phyloP scores from a whole-genome alignment of 1,284 basidiomycete genomes.

The Leccinum angustisporum region DNA sequence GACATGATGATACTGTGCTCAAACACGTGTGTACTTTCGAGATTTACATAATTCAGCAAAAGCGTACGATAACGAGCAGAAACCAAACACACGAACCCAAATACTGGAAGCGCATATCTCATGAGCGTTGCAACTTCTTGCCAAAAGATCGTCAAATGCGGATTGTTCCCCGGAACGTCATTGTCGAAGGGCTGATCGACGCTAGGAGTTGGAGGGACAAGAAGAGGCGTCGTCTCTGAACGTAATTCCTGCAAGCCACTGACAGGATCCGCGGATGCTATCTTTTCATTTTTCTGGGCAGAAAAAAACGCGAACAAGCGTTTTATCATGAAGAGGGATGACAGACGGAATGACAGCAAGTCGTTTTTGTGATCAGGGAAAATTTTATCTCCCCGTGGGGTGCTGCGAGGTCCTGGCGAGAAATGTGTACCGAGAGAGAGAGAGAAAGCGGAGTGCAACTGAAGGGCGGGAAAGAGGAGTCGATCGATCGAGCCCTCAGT shows the following conservation, averaged over 20 bases:
- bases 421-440: constrained; percentile 42
- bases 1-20: constrained; percentile 76
- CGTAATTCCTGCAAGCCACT: neutral
- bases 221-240: constrained; percentile 38
- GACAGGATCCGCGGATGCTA: neutral
- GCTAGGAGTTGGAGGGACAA: constrained; percentile 48
- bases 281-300: neutral
- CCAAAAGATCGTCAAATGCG: constrained; percentile 39
- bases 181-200: constrained; percentile 42
- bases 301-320: constrained; percentile 4
- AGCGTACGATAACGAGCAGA: neutral
- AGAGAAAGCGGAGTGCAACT: neutral
- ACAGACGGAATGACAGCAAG: neutral
- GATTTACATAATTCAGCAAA: constrained; percentile 2
- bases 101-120: constrained; percentile 69
- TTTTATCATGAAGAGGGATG: constrained; percentile 3
- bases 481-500: neutral
- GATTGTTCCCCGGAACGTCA: constrained; percentile 2
- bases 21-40: constrained; percentile 63
- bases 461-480: neutral
- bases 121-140: constrained; percentile 58
- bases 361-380: neutral
- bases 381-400: neutral
- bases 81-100: constrained; percentile 46
- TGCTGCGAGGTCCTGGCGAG: constrained; percentile 11